Base-by-base conservation (phyloP, 805 yeast species). In the Candida schatavii region DNA sequence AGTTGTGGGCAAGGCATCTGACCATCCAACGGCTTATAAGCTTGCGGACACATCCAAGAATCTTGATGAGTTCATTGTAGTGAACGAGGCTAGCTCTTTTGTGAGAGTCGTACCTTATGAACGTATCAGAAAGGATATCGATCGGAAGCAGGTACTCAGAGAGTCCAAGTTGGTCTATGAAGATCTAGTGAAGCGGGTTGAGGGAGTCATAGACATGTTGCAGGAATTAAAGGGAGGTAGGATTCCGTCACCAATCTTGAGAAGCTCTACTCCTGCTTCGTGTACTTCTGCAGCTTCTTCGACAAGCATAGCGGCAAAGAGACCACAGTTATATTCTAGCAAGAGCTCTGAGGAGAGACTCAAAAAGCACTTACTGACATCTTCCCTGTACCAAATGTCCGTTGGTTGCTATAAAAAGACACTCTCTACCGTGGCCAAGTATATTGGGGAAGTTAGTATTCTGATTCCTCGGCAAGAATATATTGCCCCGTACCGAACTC, bases 1-100 rank as follows among this genome's bases (percentile, higher is more conserved):
- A 6, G 50, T 59, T 14, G 52, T 60, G 29, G 63, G 61, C 4
- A 57, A 54, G 35, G 39, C 44, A 17, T 49, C 58, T 6, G 50
- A 54, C 20, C 56, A 59, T 46, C 46, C 48, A 4, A 35, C 37
- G 23, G 44, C 43, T 17, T 32, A 41, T 3, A 32, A 39, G 30
- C 28, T 21, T 15, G 3, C 34, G 29, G 17, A n/a, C 42, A n/a
- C n/a, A n/a, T 19, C 13, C 20, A 23, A 7, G 44, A 23, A 39
- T 2, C 40, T 44, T 4, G 58, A 57, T 21, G 61, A 60, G 45
- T 58, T 56, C 23, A 46, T 60, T 14, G 46, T 60, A 17, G 46
- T 60, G 3, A 52, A 54, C 17, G 61, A 60, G 11, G 50, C 54
- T 7, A 52, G 59, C 25, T 46, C 48, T 14, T 55, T 55, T 10